These are phyloP conservation scores for Globisporangium cystogenes DNA, from an alignment of 352 stramenopile genomes.

Conservation along the genomic window DNA sequence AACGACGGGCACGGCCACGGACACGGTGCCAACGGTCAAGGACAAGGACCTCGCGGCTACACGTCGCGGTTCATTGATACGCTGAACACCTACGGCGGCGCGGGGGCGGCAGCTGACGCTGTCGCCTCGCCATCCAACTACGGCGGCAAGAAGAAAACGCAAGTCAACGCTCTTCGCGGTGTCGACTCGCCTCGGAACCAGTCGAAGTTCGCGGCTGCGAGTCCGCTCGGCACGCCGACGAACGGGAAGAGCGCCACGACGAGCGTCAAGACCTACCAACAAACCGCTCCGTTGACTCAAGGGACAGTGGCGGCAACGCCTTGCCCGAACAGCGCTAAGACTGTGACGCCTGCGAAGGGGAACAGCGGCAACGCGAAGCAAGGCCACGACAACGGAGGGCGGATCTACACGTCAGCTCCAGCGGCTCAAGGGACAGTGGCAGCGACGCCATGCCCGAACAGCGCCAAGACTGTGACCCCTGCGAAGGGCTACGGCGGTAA, in stretches of 20 bases:
- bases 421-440: not conserved
- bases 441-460: constrained; percentile 8
- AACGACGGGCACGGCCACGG: constrained; percentile 16
- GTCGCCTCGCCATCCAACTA: constrained; percentile 40
- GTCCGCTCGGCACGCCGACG: constrained; percentile 19
- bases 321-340: constrained; percentile 12
- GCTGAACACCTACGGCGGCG: constrained; percentile 20
- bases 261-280: constrained; percentile 7
- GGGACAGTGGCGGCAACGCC: not conserved
- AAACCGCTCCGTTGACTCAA: not conserved
- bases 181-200: constrained; percentile 29
- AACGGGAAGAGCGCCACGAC: constrained; percentile 6
- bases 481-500: constrained; percentile 8
- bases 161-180: constrained; percentile 24
- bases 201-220: constrained; percentile 35
- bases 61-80: constrained; percentile 21
- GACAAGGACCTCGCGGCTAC: constrained; percentile 9
- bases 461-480: constrained; percentile 5
- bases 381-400: too few relatives aligned
- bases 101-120: constrained; percentile 6
- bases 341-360: not conserved
- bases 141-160: constrained; percentile 20
- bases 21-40: constrained; percentile 15
- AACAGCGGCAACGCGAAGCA: constrained; percentile 13
- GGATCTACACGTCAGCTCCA: too few relatives aligned